Conservation (phyloP, 495 filamentous ascomycete genomes). For the Penicillium pancosmium region DNA sequence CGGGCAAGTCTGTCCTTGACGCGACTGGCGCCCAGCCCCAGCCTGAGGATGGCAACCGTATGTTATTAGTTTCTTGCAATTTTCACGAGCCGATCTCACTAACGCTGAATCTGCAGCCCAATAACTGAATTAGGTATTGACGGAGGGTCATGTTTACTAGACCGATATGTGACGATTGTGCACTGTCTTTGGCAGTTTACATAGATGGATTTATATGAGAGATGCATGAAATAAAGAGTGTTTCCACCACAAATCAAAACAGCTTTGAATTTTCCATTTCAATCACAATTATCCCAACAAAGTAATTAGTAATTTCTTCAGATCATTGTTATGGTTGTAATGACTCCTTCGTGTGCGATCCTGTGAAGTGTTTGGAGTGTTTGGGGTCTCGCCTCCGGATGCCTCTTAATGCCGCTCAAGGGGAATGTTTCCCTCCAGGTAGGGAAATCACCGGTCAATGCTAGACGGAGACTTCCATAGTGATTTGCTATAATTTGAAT, state of each 20-base stretch:
- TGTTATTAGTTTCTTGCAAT: constrained; percentile 43
- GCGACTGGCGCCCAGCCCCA: constrained; percentile 63
- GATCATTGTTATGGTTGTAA: no score
- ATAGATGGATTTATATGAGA: constrained; percentile 11
- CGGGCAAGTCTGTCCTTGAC: constrained; percentile 64
- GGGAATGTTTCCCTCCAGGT: no score
- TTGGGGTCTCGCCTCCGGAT: no score
- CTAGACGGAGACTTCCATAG: no score
- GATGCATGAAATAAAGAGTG: constrained; percentile 16
- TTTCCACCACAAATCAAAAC: not conserved
- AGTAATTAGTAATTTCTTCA: not conserved
- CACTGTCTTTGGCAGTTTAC: constrained; percentile 9
- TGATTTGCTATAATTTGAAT: no score
- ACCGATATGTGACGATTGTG: constrained; percentile 5
- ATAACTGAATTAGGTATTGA: constrained; percentile 32
- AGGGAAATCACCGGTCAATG: no score
- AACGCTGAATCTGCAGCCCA: constrained; percentile 38
- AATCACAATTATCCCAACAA: not conserved
- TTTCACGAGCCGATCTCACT: constrained; percentile 34
- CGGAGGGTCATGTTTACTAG: constrained; percentile 1
- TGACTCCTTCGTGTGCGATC: no score
- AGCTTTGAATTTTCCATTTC: not conserved
- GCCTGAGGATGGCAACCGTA: constrained; percentile 70
- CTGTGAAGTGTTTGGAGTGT: no score
- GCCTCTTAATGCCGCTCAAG: no score